These are phyloP conservation scores for Pulveroboletus sp. DNA, from an alignment of 768 basidiomycete species.

Conservation along the genomic window DNA sequence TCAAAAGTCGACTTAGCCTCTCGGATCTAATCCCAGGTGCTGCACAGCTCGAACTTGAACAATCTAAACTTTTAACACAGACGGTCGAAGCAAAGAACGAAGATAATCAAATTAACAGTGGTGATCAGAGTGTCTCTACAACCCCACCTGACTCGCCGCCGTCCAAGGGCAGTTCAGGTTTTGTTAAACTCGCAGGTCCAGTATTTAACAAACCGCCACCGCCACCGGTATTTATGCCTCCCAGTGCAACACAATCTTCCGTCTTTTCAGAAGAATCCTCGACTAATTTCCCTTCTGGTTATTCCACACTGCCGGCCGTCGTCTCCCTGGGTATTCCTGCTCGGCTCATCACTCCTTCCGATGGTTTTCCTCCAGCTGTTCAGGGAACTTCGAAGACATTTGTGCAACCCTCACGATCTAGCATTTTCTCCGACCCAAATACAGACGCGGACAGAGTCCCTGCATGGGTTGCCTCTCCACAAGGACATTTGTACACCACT, in stretches of 20 bases:
- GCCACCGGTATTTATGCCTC: conserved; percentile 26
- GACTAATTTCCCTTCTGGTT: conserved; percentile 35
- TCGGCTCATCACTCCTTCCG: conserved; percentile 28
- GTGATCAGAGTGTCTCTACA: conserved; percentile 44
- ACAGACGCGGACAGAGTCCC: conserved; percentile 48
- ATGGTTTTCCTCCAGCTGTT: conserved; percentile 16
- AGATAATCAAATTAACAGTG: neutral
- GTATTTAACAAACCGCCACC: conserved; percentile 59
- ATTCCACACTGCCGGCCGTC: conserved; percentile 43
- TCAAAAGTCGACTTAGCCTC: conserved; percentile 47
- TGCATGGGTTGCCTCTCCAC: conserved; percentile 58
- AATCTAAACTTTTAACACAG: conserved; percentile 23
- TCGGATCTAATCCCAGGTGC: conserved; percentile 56
- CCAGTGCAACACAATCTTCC: conserved; percentile 16
- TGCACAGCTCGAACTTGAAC: conserved; percentile 11
- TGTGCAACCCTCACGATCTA: conserved; percentile 55
- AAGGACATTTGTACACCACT: conserved; percentile 54
- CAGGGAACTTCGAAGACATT: conserved; percentile 36
- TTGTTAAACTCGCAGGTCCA: conserved; percentile 39
- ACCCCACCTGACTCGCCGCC: conserved; percentile 61
- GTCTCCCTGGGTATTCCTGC: conserved; percentile 45
- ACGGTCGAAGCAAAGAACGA: conserved; percentile 6
- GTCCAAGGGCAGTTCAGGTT: conserved; percentile 18
- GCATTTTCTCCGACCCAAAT: conserved; percentile 46
- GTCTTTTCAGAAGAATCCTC: conserved; percentile 23